Evolutionary conservation across 257 asterid genomes (phyloP).

Genomic region (Solanum pennellii): DNA sequence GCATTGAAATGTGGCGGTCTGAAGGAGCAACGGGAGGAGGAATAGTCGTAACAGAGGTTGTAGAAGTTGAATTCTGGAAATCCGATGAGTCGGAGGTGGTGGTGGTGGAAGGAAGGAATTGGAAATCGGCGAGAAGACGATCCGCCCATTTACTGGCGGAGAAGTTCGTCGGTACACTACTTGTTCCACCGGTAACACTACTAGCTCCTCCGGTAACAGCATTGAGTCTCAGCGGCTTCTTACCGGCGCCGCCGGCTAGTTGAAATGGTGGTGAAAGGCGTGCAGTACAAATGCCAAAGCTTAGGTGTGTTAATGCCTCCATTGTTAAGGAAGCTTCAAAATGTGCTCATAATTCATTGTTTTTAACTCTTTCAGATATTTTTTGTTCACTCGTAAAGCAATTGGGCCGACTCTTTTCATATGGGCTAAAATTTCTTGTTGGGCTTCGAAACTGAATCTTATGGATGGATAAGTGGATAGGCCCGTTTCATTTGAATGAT

Average conservation of each 20-base stretch:
- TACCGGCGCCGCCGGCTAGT: conserved; percentile 1
- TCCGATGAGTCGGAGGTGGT: conserved; percentile 23
- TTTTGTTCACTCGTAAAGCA: background rate
- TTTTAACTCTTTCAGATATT: background rate
- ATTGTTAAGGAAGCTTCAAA: conserved; percentile 7
- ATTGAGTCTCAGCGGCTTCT: conserved; percentile 24
- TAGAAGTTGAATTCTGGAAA: conserved; percentile 10
- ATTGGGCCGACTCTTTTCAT: background rate
- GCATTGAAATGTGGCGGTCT: conserved; percentile 69
- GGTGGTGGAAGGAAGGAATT: conserved; percentile 60
- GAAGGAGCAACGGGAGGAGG: conserved; percentile 37
- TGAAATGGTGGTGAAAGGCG: conserved; percentile 28
- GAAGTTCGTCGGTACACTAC: conserved; percentile 8
- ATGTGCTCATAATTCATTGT: background rate
- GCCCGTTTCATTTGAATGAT: background rate
- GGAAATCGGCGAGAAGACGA: conserved; percentile 90
- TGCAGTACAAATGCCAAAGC: conserved; percentile 35
- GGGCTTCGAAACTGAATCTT: background rate
- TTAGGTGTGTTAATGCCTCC: conserved; percentile 46
- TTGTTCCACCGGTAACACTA: background rate
- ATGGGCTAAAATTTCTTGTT: background rate
- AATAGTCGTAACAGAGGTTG: conserved; percentile 15
- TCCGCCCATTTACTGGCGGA: conserved; percentile 93
- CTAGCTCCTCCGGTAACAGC: conserved; percentile 53
- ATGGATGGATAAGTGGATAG: background rate